phyloP scores from a whole-genome alignment of 352 stramenopile species.

The Globisporangium ultimum region DNA sequence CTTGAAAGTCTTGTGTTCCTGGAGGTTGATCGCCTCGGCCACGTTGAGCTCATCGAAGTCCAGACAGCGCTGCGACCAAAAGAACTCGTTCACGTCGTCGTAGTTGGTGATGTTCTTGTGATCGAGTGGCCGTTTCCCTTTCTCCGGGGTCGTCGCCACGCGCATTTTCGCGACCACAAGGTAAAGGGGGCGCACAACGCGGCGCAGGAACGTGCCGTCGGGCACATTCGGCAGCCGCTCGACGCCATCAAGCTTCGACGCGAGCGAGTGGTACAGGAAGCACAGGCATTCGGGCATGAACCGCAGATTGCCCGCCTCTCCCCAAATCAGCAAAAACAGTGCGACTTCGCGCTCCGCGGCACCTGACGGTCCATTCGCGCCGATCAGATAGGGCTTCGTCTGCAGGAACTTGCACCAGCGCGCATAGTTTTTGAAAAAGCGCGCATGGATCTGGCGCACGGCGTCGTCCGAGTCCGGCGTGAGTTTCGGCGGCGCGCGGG shows the following conservation, averaged over 20 bases:
- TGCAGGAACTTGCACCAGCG: conserved; percentile 95
- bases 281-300: conserved; percentile 90
- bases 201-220: conserved; percentile 69
- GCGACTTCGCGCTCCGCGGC: conserved; percentile 60
- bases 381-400: conserved; percentile 80
- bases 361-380: conserved; percentile 19
- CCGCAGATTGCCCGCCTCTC: conserved; percentile 78
- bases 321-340: conserved; percentile 86
- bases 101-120: conserved; percentile 90
- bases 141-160: conserved; percentile 18
- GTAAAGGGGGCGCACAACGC: conserved; percentile 77
- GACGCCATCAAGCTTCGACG: conserved; percentile 59
- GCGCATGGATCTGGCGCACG: conserved; percentile 85
- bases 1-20: conserved; percentile 84
- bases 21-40: conserved; percentile 57
- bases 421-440: conserved; percentile 92
- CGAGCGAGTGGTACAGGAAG: conserved; percentile 85
- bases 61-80: conserved; percentile 75
- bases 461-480: conserved; percentile 49
- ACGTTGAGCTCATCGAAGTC: conserved; percentile 83
- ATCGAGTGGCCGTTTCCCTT: conserved; percentile 36
- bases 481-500: conserved; percentile 28
- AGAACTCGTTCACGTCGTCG: conserved; percentile 90
- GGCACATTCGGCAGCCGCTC: conserved; percentile 56
- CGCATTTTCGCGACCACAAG: conserved; percentile 75